A percentile compares a stretch with the other conserved stretches of the same genome.
phyloP scores from a whole-genome alignment of 1,284 basidiomycete species.

The Trametes sp. region DNA sequence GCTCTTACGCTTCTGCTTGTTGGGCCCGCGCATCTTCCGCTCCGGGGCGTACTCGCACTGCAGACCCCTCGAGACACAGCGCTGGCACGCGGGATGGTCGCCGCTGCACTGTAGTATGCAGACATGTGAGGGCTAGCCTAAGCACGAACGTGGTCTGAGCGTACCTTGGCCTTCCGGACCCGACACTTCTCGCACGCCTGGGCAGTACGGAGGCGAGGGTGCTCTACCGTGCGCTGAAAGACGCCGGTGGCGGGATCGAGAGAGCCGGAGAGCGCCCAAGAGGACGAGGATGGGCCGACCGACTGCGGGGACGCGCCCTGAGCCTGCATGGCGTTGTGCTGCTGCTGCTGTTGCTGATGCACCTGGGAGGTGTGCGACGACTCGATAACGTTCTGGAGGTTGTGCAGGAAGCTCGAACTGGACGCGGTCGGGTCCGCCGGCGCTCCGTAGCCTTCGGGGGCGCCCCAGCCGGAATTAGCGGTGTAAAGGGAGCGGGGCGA shows the following conservation, averaged over 20 bases:
- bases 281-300: slow-evolving; percentile 20
- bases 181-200: slow-evolving; percentile 55
- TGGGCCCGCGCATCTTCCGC: slow-evolving; percentile 67
- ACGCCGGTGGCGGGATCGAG: slow-evolving; percentile 65
- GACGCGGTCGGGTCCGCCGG: slow-evolving; percentile 9
- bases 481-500: slow-evolving; percentile 13
- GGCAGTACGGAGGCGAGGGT: slow-evolving; percentile 57
- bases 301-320: slow-evolving; percentile 7
- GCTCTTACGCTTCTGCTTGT: slow-evolving; percentile 52
- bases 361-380: slow-evolving; percentile 28
- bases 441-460: slow-evolving; percentile 3
- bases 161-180: slow-evolving; percentile 52
- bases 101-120: slow-evolving; percentile 48
- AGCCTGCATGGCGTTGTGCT: background rate
- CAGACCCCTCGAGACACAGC: slow-evolving; percentile 46
- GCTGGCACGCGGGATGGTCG: slow-evolving; percentile 46
- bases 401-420: slow-evolving; percentile 23
- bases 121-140: slow-evolving; percentile 1
- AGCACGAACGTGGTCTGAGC: slow-evolving; percentile 10
- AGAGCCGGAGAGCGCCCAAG: slow-evolving; percentile 58
- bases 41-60: slow-evolving; percentile 60
- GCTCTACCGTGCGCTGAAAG: slow-evolving; percentile 66
- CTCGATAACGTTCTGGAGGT: slow-evolving; percentile 24
- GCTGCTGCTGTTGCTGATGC: slow-evolving; percentile 21
- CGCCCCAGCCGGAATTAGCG: slow-evolving; percentile 20